Conservation (phyloP, 768 basidiomycete species). For the Auricularia auricula-judae region DNA sequence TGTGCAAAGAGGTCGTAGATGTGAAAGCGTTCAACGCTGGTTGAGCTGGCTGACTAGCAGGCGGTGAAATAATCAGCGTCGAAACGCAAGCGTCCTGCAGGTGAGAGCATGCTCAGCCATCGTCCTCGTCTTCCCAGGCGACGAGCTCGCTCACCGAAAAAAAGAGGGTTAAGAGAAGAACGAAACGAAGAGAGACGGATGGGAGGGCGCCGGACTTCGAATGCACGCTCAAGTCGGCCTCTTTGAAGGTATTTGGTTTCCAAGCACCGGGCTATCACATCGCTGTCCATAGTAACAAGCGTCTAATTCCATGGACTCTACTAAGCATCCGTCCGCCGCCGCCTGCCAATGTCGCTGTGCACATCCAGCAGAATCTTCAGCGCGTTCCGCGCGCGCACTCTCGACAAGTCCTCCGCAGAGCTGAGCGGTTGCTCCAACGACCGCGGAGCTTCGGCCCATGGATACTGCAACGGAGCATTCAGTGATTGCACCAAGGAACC, state of each 20-base stretch:
- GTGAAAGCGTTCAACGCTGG: conserved; percentile 64
- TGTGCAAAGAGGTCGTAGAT: conserved; percentile 20
- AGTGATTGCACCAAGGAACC: neutral
- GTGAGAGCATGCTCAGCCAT: no score
- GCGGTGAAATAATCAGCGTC: conserved; percentile 16
- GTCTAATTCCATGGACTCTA: neutral
- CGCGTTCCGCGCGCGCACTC: conserved; percentile 87
- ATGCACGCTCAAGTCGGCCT: conserved; percentile 14
- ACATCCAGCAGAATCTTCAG: conserved; percentile 85
- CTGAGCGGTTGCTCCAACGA: conserved; percentile 64
- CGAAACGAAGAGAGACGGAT: conserved; percentile 27
- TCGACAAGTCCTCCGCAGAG: conserved; percentile 61
- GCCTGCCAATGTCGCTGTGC: conserved; percentile 74
- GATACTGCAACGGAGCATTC: conserved; percentile 42
- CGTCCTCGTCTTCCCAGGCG: no score
- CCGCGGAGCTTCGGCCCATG: conserved; percentile 59
- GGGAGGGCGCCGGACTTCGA: conserved; percentile 11
- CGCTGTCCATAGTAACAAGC: neutral
- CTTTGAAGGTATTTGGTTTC: neutral
- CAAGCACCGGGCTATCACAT: neutral
- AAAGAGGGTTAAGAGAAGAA: conserved; percentile 25
- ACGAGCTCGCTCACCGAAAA: conserved; percentile 12
- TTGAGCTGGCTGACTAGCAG: conserved; percentile 51
- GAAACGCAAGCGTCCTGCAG: conserved; percentile 37
- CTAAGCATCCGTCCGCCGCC: neutral